Evolutionary conservation across 2,329 filamentous ascomycete genomes (phyloP).

Genomic region (Zalaria obscura): DNA sequence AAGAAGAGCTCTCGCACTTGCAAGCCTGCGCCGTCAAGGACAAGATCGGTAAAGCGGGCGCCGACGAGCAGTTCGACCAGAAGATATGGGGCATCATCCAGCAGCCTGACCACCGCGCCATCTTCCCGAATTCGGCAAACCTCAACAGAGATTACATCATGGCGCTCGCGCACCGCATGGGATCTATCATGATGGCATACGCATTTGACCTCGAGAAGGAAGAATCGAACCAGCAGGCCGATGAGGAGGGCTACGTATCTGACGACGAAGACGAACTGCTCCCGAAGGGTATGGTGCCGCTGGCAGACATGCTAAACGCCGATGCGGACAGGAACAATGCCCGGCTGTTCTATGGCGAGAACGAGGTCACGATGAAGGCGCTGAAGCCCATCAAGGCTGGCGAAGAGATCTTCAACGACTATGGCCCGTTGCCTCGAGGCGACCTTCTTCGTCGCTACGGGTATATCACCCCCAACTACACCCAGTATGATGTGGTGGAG

Average conservation of each 20-base stretch:
- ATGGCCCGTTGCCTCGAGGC: slow-evolving; percentile 68
- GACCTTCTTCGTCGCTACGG: slow-evolving; percentile 77
- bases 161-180: slow-evolving; percentile 60
- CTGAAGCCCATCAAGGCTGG: slow-evolving; percentile 54
- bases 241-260: slow-evolving; percentile 37
- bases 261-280: slow-evolving; percentile 33
- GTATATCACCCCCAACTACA: slow-evolving; percentile 68
- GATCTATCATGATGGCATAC: slow-evolving; percentile 82
- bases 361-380: slow-evolving; percentile 54
- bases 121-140: slow-evolving; percentile 22
- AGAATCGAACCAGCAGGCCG: slow-evolving; percentile 35
- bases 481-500: slow-evolving; percentile 71
- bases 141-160: slow-evolving; percentile 34
- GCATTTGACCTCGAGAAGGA: slow-evolving; percentile 64
- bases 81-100: slow-evolving; percentile 42
- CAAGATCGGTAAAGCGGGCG: slow-evolving; percentile 62
- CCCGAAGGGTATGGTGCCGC: slow-evolving; percentile 73
- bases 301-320: slow-evolving; percentile 82
- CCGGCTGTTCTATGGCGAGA: slow-evolving; percentile 45
- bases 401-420: slow-evolving; percentile 77
- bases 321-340: slow-evolving; percentile 73
- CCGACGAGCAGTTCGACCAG: slow-evolving; percentile 53
- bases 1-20: slow-evolving; percentile 53
- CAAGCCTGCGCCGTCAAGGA: slow-evolving; percentile 62
- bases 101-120: slow-evolving; percentile 31